phyloP scores from a whole-genome alignment of 129 eudicot species.

The sunflower (Helianthus annuus) region DNA sequence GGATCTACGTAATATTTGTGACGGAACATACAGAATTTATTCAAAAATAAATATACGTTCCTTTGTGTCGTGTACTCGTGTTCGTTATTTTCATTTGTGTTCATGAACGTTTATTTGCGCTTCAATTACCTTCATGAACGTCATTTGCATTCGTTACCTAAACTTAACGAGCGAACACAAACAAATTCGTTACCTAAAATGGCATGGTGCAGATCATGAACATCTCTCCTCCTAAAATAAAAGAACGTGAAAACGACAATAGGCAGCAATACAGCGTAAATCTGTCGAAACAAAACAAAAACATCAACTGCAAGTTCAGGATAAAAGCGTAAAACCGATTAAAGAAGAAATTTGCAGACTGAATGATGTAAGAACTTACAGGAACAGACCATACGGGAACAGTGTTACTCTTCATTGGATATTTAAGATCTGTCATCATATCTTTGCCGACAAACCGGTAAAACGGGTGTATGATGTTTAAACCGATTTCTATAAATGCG shows the following conservation, averaged over 20 bases:
- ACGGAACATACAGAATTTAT: no score
- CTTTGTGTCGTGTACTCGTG: no score
- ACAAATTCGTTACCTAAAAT: slow-evolving; percentile 50
- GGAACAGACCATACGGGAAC: slow-evolving; percentile 93
- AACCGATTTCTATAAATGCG: slow-evolving; percentile 48
- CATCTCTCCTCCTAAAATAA: slow-evolving; percentile 63
- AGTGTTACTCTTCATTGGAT: slow-evolving; percentile 80
- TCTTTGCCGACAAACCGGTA: slow-evolving; percentile 71
- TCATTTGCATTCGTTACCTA: no score
- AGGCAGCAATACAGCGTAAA: slow-evolving; percentile 79
- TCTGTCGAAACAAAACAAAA: slow-evolving; percentile 36
- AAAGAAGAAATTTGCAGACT: neutral
- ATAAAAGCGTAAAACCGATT: neutral
- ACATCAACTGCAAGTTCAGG: neutral
- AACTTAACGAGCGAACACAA: no score
- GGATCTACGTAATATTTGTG: no score
- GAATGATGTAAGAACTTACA: slow-evolving; percentile 44
- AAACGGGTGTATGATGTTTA: slow-evolving; percentile 64
- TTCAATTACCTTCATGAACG: no score
- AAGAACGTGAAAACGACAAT: slow-evolving; percentile 53
- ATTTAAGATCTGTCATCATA: slow-evolving; percentile 81
- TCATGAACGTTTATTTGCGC: no score
- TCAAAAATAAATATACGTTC: no score
- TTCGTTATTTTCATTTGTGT: no score
- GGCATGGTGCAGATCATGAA: slow-evolving; percentile 84